Conservation (phyloP, 169 alveolate species). For the Cryptosporidium sp. region DNA sequence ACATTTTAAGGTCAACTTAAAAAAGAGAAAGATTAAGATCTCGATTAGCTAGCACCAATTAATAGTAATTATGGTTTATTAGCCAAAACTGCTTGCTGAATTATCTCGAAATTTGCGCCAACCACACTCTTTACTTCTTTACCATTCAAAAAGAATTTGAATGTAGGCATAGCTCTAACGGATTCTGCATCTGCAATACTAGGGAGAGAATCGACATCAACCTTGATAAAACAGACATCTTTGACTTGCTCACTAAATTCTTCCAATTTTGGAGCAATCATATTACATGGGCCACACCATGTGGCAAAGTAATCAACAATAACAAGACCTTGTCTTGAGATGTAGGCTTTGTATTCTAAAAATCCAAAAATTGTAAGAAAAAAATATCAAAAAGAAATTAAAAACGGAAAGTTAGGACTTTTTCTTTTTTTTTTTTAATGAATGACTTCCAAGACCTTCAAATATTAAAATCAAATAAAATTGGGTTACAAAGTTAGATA, state of each 20-base stretch:
- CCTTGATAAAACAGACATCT: conserved; percentile 75
- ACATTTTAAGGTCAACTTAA: too few species aligned
- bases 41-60: not conserved
- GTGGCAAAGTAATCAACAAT: conserved; percentile 85
- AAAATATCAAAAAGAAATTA: not conserved
- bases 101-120: conserved; percentile 78
- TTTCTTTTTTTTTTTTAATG: too few species aligned
- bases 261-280: conserved; percentile 80
- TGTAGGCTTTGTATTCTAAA: conserved; percentile 34
- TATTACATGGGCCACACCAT: conserved; percentile 86
- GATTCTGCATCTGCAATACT: conserved; percentile 70
- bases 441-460: not conserved
- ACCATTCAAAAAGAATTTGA: conserved; percentile 76
- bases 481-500: not conserved
- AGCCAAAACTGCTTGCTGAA: conserved; percentile 58
- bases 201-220: conserved; percentile 76
- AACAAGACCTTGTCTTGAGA: conserved; percentile 70
- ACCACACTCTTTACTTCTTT: conserved; percentile 74
- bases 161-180: conserved; percentile 79
- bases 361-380: not conserved
- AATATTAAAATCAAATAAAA: too few species aligned
- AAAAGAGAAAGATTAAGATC: not conserved
- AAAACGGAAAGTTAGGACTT: not conserved
- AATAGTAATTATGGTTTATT: conserved; percentile 23
- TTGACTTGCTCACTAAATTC: conserved; percentile 75